These are phyloP conservation scores for Dictyostelium intermedium DNA, from an alignment of 78 protist genomes.

Conservation along the genomic window DNA sequence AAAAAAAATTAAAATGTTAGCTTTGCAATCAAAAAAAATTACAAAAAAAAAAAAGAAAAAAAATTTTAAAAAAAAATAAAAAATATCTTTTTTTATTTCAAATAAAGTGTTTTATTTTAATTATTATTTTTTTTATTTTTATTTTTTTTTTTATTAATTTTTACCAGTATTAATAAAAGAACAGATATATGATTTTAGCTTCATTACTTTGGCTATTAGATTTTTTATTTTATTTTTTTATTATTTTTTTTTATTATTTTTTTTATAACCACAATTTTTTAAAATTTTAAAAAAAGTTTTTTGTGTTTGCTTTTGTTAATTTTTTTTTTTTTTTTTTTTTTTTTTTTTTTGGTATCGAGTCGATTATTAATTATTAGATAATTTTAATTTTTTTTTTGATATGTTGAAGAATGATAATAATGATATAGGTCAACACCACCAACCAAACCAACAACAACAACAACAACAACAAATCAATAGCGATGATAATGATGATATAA, in stretches of 20 bases:
- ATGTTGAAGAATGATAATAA: neutral
- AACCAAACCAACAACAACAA: neutral
- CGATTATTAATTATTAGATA: neutral
- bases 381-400: neutral
- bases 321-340: neutral
- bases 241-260: too few relatives aligned
- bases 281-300: too few relatives aligned
- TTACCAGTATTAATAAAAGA: too few relatives aligned
- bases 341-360: too few relatives aligned
- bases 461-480: neutral
- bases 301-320: too few relatives aligned
- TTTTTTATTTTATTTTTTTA: too few relatives aligned
- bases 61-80: neutral
- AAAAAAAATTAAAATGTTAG: neutral
- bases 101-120: neutral
- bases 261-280: too few relatives aligned
- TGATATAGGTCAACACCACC: neutral
- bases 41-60: neutral
- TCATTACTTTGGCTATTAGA: too few relatives aligned
- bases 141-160: neutral
- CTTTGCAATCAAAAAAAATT: neutral
- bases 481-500: slow-evolving; percentile 2
- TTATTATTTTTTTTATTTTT: neutral
- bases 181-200: too few relatives aligned
- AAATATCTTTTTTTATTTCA: neutral